A percentile compares a stretch with the other conserved stretches of the same genome.
Conservation (phyloP, 805 yeast genomes). For the Ogataea saltuana region DNA sequence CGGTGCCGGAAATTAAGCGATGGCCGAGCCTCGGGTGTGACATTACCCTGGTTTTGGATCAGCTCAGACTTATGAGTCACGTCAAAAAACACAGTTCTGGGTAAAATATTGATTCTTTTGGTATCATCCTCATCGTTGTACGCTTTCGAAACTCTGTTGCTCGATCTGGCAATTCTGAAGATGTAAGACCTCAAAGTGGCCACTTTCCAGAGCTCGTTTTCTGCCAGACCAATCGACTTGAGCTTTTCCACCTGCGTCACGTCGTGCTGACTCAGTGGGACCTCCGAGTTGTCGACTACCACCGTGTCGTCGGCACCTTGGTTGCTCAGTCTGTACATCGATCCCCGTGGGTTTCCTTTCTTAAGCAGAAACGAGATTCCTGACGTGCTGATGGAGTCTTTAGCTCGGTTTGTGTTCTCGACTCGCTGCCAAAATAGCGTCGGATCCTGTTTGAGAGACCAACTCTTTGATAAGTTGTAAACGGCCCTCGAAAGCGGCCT, state of each 20-base stretch:
- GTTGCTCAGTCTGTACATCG: conserved; percentile 21
- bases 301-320: conserved; percentile 33
- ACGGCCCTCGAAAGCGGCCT: conserved; percentile 67
- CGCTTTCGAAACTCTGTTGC: conserved; percentile 31
- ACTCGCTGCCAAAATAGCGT: conserved; percentile 80
- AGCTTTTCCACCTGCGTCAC: conserved; percentile 71
- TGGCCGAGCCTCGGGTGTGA: conserved; percentile 8
- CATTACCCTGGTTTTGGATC: conserved; percentile 8
- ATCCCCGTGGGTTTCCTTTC: conserved; percentile 21
- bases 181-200: conserved; percentile 70
- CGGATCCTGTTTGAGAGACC: conserved; percentile 68
- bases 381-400: conserved; percentile 49
- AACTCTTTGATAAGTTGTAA: conserved; percentile 60
- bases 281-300: conserved; percentile 43
- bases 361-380: conserved; percentile 37
- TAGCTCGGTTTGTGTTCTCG: conserved; percentile 29
- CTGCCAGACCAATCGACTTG: conserved; percentile 69
- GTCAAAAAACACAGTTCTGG: conserved; percentile 55
- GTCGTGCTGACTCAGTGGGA: conserved; percentile 65
- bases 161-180: conserved; percentile 51
- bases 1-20: conserved; percentile 11
- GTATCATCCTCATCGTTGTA: conserved; percentile 24
- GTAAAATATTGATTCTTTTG: conserved; percentile 41
- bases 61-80: conserved; percentile 32
- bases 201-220: conserved; percentile 80